Evolutionary conservation across 257 asterid genomes (phyloP), one percentile per base, ranked within the genome.

Genomic region (Rhazya stricta): DNA sequence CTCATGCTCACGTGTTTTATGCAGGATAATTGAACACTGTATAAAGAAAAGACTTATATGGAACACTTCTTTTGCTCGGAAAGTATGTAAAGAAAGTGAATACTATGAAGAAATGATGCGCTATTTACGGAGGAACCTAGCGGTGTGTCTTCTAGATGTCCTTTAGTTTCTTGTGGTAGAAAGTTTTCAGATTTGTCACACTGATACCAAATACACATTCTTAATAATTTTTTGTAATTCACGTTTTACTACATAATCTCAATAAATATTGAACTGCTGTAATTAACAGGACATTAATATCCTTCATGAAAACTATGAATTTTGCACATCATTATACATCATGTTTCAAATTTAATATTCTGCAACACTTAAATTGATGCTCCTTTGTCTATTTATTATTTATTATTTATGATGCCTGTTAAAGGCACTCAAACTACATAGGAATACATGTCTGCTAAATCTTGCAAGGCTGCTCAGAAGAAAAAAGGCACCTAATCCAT

Each of bases 51-150:
- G 99, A 73, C 94, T 92, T 77, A 78, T 53, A 39, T 95, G 98
- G 99, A 92, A 76, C 78, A 69, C 78, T 78, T 87, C 89, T 85
- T 95, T 95, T 89, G 98, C 89, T 84, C 93, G 91, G 45, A 95
- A 88, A 91, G 88, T 95, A 81, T 89, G 96, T 88, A 95, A 91
- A 84, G 99, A 95, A 86, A 86, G 87, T 62, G 99, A 95, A 88
- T 95, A 92, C 86, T 95, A 95, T 77, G 99, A 95, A 82, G 98
- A 91, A 48, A 87, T 92, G 99, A 89, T 92, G 97, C 97, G 96
- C 74, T 95, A 95, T 82, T 88, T 95, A 41, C 89, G 99, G 77
- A 85, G 85, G 83, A 95, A 92, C 82, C 87, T 95, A 69, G 96
- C 99, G 86, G 99, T 95, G 78, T 76, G 85, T 82, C 83, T 82